Conservation (phyloP, 1,284 basidiomycete genomes). For the Papiliotrema laurentii region DNA sequence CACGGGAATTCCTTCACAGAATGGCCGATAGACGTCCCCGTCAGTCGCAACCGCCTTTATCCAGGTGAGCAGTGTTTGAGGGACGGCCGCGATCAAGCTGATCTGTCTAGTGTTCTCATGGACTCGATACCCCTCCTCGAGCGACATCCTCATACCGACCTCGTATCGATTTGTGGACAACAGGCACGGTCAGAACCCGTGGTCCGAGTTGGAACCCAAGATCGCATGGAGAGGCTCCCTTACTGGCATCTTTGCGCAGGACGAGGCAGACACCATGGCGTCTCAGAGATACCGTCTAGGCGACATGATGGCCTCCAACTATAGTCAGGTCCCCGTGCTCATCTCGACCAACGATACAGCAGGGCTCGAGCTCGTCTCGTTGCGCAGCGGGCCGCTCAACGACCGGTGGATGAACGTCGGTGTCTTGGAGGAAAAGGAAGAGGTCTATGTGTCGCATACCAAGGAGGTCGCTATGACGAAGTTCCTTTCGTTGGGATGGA, state of each 20-base stretch:
- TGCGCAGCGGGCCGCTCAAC: not conserved
- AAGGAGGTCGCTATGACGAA: not conserved
- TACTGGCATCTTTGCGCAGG: not conserved
- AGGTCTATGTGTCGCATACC: not conserved
- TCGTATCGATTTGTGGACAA: not conserved
- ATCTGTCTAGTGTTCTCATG: slow-evolving; percentile 8
- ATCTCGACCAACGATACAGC: not conserved
- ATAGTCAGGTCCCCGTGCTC: not conserved
- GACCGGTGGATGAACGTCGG: not conserved
- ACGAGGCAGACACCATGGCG: not conserved
- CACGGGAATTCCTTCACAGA: slow-evolving; percentile 7
- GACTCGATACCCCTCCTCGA: not conserved
- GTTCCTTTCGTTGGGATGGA: not conserved
- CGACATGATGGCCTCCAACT: not conserved
- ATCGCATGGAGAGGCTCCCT: slow-evolving; percentile 4
- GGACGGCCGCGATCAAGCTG: no score
- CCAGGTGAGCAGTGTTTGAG: no score
- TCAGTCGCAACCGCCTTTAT: not conserved
- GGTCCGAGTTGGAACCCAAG: not conserved
- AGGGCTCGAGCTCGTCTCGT: no score
- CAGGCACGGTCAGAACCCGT: not conserved
- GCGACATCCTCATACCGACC: slow-evolving; percentile 1
- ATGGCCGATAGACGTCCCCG: not conserved
- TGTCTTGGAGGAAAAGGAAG: not conserved
- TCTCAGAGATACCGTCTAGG: slow-evolving; percentile 3